phyloP scores from a whole-genome alignment of 768 basidiomycete genomes.

The Podaxis pistillaris region DNA sequence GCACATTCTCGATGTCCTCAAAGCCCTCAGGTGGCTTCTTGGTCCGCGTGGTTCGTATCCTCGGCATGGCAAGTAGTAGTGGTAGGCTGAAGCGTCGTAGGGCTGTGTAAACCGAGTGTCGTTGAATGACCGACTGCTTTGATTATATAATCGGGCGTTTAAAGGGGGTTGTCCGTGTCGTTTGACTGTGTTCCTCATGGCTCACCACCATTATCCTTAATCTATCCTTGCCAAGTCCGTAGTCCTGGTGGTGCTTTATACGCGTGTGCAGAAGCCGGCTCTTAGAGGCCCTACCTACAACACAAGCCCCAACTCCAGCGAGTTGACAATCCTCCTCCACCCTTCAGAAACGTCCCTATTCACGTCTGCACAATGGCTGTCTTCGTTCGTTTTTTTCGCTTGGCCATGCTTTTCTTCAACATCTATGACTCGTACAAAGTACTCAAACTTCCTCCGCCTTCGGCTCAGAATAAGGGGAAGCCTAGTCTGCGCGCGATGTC shows the following conservation, averaged over 20 bases:
- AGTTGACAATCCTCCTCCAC: constrained; percentile 5
- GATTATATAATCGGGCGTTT: constrained; percentile 22
- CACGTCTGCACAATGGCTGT: constrained; percentile 51
- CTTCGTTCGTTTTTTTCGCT: constrained; percentile 65
- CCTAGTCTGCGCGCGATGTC: constrained; percentile 67
- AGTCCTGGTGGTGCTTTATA: constrained; percentile 8
- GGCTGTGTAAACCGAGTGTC: not conserved
- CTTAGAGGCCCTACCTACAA: not conserved
- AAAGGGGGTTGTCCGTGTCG: not conserved
- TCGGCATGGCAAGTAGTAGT: constrained; percentile 64
- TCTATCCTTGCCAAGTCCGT: constrained; percentile 6
- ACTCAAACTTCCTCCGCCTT: constrained; percentile 62
- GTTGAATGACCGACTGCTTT: not conserved
- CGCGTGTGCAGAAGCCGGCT: constrained; percentile 19
- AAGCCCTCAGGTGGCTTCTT: constrained; percentile 94
- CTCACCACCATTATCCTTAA: constrained; percentile 8
- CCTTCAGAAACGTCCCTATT: constrained; percentile 1
- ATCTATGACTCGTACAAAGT: constrained; percentile 85
- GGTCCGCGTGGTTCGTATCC: constrained; percentile 88
- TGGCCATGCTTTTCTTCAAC: constrained; percentile 73
- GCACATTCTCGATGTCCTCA: constrained; percentile 85
- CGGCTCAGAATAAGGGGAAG: constrained; percentile 51
- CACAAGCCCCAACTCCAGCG: constrained; percentile 17
- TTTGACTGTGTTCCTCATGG: constrained; percentile 1
- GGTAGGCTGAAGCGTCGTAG: not conserved